Conservation (phyloP, 2,329 filamentous ascomycete species). For the Dichotomopilus funicola region DNA sequence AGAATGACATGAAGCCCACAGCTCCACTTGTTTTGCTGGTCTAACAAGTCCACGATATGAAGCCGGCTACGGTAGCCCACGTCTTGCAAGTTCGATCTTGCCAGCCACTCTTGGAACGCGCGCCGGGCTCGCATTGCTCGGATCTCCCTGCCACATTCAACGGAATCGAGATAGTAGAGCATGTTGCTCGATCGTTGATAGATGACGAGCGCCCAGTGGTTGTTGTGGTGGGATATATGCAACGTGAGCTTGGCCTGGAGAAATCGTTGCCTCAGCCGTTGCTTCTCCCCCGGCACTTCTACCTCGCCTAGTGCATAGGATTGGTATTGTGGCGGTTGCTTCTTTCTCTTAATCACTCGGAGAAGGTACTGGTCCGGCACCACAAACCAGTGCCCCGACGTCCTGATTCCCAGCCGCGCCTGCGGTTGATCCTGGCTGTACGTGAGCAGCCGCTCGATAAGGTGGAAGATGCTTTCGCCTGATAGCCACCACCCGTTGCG, state of each 20-base stretch:
- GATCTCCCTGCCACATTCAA: neutral
- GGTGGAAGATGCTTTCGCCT: neutral
- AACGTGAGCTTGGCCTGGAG: slow-evolving; percentile 5
- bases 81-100: neutral
- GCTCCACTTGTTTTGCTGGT: slow-evolving; percentile 6
- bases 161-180: slow-evolving; percentile 6
- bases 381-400: slow-evolving; percentile 1
- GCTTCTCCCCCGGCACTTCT: neutral
- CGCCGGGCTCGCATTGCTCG: neutral
- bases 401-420: neutral
- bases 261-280: neutral
- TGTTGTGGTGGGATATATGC: neutral
- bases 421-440: slow-evolving; percentile 4
- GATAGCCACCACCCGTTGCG: neutral
- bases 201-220: slow-evolving; percentile 13
- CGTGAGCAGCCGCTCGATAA: neutral
- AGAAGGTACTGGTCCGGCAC: neutral
- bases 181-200: neutral
- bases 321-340: too few species aligned
- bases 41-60: too few species aligned
- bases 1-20: slow-evolving; percentile 13
- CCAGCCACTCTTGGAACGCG: neutral
- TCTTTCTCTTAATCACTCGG: neutral
- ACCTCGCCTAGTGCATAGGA: neutral
- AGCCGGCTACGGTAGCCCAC: too few species aligned